phyloP scores from a whole-genome alignment of 768 basidiomycete species.

The Boletus bicolor region DNA sequence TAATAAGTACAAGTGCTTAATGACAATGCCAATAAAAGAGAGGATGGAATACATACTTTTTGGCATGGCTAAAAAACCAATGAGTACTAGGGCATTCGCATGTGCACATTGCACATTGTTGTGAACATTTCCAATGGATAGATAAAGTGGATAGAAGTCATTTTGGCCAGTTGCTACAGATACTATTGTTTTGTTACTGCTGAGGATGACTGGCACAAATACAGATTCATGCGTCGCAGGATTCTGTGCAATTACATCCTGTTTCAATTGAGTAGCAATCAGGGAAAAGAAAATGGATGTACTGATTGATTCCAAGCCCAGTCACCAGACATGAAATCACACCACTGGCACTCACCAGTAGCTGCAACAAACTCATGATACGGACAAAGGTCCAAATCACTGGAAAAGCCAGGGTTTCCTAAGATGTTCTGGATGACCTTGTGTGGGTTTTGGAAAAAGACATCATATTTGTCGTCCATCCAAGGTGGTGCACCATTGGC shows the following conservation, averaged over 20 bases:
- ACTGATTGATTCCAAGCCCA: no score
- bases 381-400: no score
- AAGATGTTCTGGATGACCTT: no score
- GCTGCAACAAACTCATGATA: no score
- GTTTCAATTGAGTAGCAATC: no score
- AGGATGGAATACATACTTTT: not conserved
- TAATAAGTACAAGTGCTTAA: no score
- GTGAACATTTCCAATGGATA: not conserved
- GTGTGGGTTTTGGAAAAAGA: not conserved
- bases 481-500: not conserved
- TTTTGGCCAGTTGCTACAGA: not conserved
- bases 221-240: not conserved
- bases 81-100: not conserved
- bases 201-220: not conserved
- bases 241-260: no score
- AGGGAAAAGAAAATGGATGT: no score
- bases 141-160: not conserved
- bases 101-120: not conserved
- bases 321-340: no score
- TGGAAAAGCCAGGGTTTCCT: no score
- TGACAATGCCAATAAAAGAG: no score
- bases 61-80: not conserved
- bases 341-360: no score
- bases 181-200: not conserved
- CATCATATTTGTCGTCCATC: not conserved